These are phyloP conservation scores for Insectozyma bohioensis DNA, from an alignment of 1,139 yeast species.

Conservation along the genomic window DNA sequence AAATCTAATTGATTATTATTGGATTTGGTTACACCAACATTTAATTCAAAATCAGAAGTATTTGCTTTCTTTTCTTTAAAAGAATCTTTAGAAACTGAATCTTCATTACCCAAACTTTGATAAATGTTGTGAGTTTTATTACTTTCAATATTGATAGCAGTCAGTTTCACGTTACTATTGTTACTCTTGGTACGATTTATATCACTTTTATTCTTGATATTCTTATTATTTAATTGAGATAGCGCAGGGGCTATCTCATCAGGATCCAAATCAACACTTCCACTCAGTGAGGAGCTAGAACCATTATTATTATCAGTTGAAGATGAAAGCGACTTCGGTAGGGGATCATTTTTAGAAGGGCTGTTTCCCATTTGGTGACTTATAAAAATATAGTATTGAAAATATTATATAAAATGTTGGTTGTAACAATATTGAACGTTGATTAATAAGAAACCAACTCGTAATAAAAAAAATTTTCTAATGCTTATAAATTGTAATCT, in stretches of 20 bases:
- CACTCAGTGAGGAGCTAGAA: conserved; percentile 6
- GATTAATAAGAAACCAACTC: too few relatives aligned
- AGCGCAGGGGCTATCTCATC: conserved; percentile 50
- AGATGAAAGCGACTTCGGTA: conserved; percentile 33
- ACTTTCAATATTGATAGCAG: too few relatives aligned
- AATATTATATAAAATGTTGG: too few relatives aligned
- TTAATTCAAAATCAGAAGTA: conserved; percentile 32
- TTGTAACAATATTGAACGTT: too few relatives aligned
- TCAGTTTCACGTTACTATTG: too few relatives aligned
- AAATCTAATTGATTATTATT: conserved; percentile 14
- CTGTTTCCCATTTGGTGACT: conserved; percentile 59
- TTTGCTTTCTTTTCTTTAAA: background rate
- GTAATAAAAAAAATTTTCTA: too few relatives aligned
- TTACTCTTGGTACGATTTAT: conserved; percentile 1
- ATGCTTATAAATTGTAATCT: too few relatives aligned
- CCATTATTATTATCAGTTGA: conserved; percentile 20
- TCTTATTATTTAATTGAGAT: conserved; percentile 23
- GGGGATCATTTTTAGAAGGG: conserved; percentile 57
- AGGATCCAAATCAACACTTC: conserved; percentile 38
- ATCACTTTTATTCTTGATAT: too few relatives aligned
- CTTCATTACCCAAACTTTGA: too few relatives aligned
- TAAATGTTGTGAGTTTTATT: too few relatives aligned
- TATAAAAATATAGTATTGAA: too few relatives aligned
- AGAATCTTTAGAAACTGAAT: conserved; percentile 1
- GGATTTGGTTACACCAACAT: conserved; percentile 20